These are phyloP conservation scores for Hanseniaspora meyeri DNA, from an alignment of 805 yeast genomes.

Conservation along the genomic window DNA sequence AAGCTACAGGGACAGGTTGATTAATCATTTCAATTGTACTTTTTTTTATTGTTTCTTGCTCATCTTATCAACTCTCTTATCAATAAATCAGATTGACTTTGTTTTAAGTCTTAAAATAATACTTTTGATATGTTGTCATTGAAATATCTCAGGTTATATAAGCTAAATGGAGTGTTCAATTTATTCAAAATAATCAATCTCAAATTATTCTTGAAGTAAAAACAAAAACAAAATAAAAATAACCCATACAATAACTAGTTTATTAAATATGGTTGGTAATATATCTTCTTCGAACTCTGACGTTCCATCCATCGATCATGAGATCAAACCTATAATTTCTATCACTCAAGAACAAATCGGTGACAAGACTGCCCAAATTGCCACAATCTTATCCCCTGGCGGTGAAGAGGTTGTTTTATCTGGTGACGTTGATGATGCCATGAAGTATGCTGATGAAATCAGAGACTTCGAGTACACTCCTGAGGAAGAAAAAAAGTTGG, in stretches of 20 bases:
- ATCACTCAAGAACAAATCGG: conserved; percentile 12
- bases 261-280: neutral
- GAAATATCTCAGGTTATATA: neutral
- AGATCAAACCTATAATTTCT: conserved; percentile 11
- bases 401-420: conserved; percentile 23
- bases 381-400: conserved; percentile 21
- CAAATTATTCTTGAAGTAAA: too few relatives aligned
- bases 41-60: too few relatives aligned
- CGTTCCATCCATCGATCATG: conserved; percentile 4
- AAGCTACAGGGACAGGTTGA: too few relatives aligned
- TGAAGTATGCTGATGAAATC: conserved; percentile 31
- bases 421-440: conserved; percentile 37
- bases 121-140: neutral
- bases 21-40: too few relatives aligned
- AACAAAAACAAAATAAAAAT: neutral
- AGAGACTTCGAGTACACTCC: conserved; percentile 24
- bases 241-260: neutral
- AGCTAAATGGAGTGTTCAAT: neutral
- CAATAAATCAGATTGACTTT: neutral
- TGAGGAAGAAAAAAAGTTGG: conserved; percentile 28
- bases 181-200: too few relatives aligned
- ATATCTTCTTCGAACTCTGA: conserved; percentile 4
- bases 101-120: too few relatives aligned
- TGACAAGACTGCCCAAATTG: conserved; percentile 13
- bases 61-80: neutral